A percentile compares a stretch with the other conserved stretches of the same genome.
Conservation (phyloP, 2,329 filamentous ascomycete genomes). For the Verticillium nubilum region DNA sequence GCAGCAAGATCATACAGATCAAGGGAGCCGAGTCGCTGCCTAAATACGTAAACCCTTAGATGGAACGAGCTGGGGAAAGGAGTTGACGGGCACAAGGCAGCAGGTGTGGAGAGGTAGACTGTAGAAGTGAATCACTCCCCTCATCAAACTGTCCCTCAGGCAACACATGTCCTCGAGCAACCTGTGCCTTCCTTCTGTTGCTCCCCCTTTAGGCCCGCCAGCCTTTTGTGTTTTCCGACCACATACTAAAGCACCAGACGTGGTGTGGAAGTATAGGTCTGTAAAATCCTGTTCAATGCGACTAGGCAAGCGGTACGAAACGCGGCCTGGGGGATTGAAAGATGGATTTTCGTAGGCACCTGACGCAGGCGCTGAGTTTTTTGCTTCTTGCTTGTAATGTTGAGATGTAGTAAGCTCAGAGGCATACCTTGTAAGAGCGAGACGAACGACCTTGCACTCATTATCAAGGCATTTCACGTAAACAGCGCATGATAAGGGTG, state of each 20-base stretch:
- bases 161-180: too few species aligned
- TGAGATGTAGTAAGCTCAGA: too few species aligned
- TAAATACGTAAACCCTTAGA: constrained; percentile 35
- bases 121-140: not conserved
- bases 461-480: too few species aligned
- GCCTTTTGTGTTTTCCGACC: not conserved
- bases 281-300: not conserved
- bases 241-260: not conserved
- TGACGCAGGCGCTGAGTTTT: not conserved
- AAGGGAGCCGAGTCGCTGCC: constrained; percentile 16
- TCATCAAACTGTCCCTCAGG: not conserved
- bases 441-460: too few species aligned
- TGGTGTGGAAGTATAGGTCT: not conserved
- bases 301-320: not conserved
- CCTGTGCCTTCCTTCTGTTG: not conserved
- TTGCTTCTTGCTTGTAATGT: too few species aligned
- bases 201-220: not conserved
- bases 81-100: not conserved
- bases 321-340: not conserved
- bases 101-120: not conserved
- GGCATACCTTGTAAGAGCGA: too few species aligned
- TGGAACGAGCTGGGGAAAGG: not conserved
- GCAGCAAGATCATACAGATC: not conserved
- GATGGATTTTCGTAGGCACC: not conserved
- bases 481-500: too few species aligned